These are phyloP conservation scores for Avena insularis DNA, from an alignment of 176 grass and related monocot genomes.

Conservation along the genomic window DNA sequence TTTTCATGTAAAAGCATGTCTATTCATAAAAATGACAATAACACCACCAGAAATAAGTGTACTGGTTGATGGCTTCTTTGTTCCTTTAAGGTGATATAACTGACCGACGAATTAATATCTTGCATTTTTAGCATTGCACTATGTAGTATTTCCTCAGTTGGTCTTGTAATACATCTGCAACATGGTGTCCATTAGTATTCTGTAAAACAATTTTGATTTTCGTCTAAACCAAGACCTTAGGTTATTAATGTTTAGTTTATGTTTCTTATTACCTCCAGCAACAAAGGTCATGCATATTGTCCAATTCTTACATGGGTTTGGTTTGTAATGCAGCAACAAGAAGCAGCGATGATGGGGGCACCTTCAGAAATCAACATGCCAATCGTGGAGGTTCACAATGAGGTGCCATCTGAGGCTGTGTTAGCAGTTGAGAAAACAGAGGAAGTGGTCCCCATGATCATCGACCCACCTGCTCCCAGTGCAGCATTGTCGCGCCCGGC, in stretches of 20 bases:
- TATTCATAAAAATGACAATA: constrained; percentile 1
- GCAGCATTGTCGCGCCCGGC: not conserved
- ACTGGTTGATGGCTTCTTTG: not conserved
- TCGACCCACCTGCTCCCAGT: not conserved
- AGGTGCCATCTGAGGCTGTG: not conserved
- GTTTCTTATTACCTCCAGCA: not conserved
- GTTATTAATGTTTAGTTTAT: not conserved
- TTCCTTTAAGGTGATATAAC: not conserved
- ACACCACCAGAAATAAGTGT: not conserved
- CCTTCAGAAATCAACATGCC: not conserved
- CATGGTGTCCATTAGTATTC: not conserved
- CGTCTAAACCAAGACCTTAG: not conserved
- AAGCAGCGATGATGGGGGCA: not conserved
- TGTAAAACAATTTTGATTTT: not conserved
- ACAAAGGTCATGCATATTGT: not conserved
- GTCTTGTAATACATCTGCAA: not conserved
- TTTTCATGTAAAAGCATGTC: not conserved
- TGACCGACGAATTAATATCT: not conserved
- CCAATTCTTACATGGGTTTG: constrained; percentile 10
- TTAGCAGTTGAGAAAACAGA: not conserved
- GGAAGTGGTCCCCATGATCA: not conserved
- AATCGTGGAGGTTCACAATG: constrained; percentile 3
- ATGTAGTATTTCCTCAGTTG: constrained; percentile 5
- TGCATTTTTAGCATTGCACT: not conserved
- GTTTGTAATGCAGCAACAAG: constrained; percentile 23